phyloP scores from a whole-genome alignment of 306 rosid species.

The Neltuma alba region DNA sequence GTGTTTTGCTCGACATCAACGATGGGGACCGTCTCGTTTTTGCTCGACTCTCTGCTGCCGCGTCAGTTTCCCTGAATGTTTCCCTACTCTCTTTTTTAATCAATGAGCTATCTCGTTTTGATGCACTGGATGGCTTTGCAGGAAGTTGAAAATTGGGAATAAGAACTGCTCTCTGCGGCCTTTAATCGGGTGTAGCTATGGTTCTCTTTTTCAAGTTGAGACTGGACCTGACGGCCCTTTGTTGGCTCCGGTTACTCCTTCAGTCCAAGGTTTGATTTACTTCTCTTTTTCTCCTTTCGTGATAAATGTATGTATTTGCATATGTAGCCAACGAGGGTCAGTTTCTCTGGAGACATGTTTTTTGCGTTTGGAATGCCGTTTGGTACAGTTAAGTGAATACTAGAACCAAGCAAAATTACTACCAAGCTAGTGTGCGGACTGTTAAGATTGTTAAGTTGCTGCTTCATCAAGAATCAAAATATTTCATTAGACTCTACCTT shows the following conservation, averaged over 20 bases:
- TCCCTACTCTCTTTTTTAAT: not conserved
- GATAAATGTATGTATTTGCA: not conserved
- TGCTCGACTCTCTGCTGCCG: conserved; percentile 79
- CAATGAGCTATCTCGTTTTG: not conserved
- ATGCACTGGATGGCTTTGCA: conserved; percentile 34
- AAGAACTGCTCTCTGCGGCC: conserved; percentile 75
- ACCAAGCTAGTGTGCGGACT: not conserved
- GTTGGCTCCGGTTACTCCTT: conserved; percentile 50
- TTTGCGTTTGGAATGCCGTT: not conserved
- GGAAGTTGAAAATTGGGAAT: conserved; percentile 88
- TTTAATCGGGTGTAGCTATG: conserved; percentile 72
- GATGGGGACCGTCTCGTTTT: conserved; percentile 92
- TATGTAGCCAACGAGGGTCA: not conserved
- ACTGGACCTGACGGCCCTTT: conserved; percentile 51
- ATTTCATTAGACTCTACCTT: not conserved
- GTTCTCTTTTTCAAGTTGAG: conserved; percentile 81
- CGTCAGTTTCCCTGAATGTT: conserved; percentile 48
- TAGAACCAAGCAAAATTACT: not conserved
- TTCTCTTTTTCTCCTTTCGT: not conserved
- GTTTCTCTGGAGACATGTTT: not conserved
- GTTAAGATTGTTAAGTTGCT: not conserved
- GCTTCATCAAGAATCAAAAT: not conserved
- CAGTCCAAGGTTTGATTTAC: conserved; percentile 52
- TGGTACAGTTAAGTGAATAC: not conserved
- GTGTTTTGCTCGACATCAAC: conserved; percentile 90